Evolutionary conservation across 352 stramenopile species (phyloP).

Genomic region (Phytopythium delawarense): DNA sequence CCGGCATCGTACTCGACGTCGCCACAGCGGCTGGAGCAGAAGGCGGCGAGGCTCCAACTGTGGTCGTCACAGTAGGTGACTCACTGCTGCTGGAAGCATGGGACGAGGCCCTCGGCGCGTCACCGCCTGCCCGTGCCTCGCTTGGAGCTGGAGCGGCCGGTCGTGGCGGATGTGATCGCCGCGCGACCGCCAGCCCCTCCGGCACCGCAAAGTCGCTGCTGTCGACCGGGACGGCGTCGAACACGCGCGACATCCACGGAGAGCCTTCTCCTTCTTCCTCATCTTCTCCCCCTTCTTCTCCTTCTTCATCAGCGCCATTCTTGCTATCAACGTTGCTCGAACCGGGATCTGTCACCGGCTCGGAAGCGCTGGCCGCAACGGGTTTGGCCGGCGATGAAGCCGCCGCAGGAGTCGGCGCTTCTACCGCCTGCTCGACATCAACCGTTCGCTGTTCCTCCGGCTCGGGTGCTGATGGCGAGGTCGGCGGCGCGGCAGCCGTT

Average conservation of each 20-base stretch:
- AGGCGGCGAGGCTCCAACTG: background rate
- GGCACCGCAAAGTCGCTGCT: conserved; percentile 33
- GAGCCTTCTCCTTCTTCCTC: conserved; percentile 1
- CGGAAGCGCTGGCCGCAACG: background rate
- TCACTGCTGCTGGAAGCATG: background rate
- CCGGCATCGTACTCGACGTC: no score
- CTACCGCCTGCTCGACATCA: background rate
- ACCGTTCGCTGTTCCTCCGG: background rate
- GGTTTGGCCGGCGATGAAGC: background rate
- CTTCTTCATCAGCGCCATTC: background rate
- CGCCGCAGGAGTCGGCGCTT: background rate
- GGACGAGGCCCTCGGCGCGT: background rate
- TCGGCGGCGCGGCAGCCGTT: background rate
- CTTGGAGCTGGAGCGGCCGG: background rate
- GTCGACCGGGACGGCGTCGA: conserved; percentile 36
- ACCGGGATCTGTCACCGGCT: background rate
- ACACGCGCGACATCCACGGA: conserved; percentile 34
- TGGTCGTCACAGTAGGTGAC: background rate
- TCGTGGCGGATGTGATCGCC: conserved; percentile 22
- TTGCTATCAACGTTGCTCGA: background rate
- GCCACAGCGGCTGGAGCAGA: background rate
- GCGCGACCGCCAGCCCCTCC: conserved; percentile 34
- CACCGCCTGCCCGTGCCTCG: background rate
- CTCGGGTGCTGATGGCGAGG: no score
- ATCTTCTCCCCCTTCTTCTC: background rate